These are phyloP conservation scores for Golubevia pallescens DNA, from an alignment of 1,284 basidiomycete species.

Conservation along the genomic window DNA sequence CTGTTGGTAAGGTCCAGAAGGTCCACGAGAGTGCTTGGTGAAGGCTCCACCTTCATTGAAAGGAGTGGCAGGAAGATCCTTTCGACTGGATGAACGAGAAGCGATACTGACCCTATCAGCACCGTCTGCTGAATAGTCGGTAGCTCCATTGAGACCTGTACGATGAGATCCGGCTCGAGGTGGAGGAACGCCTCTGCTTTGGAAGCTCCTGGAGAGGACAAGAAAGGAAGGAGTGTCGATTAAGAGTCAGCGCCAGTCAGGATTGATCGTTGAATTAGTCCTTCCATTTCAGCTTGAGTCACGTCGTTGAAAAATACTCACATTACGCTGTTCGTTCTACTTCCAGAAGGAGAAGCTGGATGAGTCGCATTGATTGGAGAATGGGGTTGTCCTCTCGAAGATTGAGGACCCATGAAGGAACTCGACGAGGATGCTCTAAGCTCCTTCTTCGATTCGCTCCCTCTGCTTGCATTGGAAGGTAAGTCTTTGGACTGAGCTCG, in stretches of 20 bases:
- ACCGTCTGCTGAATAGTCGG: neutral
- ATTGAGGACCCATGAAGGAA: neutral
- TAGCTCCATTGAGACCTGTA: neutral
- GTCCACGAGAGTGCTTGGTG: too few relatives aligned
- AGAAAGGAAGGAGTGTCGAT: neutral
- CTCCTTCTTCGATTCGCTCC: neutral
- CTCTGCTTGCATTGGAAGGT: neutral
- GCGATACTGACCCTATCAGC: constrained; percentile 1
- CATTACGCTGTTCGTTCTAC: neutral
- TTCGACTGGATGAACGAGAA: neutral
- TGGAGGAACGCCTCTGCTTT: neutral
- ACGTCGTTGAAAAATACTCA: neutral
- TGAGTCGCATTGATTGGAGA: too few relatives aligned
- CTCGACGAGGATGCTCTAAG: neutral
- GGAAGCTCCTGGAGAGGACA: too few relatives aligned
- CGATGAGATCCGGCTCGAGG: neutral
- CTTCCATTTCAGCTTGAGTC: constrained; percentile 2
- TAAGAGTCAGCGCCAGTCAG: constrained; percentile 2
- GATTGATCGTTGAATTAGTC: constrained; percentile 7
- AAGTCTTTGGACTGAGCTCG: constrained; percentile 3
- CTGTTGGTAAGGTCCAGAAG: too few relatives aligned
- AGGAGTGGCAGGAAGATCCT: constrained; percentile 12
- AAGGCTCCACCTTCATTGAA: constrained; percentile 8
- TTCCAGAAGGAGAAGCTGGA: neutral
- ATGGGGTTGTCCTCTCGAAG: neutral